Conservation (phyloP, 1,284 basidiomycete genomes). For the Entoloma clypeatum region DNA sequence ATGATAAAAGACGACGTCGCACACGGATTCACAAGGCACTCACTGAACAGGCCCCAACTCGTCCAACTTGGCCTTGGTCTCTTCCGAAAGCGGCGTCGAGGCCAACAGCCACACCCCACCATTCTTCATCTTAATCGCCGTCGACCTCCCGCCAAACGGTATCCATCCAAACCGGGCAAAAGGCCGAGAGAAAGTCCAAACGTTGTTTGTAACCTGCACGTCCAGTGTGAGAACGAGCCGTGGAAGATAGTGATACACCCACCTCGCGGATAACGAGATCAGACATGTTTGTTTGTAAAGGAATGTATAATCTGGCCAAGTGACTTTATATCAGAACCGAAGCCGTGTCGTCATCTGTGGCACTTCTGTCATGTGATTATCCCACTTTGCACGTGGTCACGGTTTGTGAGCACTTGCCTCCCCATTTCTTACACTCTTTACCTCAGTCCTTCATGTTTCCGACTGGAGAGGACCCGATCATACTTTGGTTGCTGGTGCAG, state of each 20-base stretch:
- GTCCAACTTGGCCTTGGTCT: conserved; percentile 69
- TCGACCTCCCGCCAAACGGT: conserved; percentile 79
- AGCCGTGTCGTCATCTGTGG: too few relatives aligned
- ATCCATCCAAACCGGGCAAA: conserved; percentile 67
- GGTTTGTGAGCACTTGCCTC: too few relatives aligned
- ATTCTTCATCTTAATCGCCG: conserved; percentile 71
- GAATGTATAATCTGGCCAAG: too few relatives aligned
- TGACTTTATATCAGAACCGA: too few relatives aligned
- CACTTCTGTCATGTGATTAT: neutral
- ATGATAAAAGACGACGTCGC: neutral
- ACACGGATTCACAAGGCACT: conserved; percentile 17
- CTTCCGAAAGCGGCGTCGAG: conserved; percentile 74
- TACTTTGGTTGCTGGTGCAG: too few relatives aligned
- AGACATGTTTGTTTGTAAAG: conserved; percentile 20
- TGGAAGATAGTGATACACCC: conserved; percentile 4
- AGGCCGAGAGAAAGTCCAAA: conserved; percentile 79
- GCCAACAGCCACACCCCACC: conserved; percentile 84
- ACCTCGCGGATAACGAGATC: conserved; percentile 45
- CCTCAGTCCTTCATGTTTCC: too few relatives aligned
- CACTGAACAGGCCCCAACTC: conserved; percentile 77
- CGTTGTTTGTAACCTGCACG: conserved; percentile 50
- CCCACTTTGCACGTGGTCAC: too few relatives aligned
- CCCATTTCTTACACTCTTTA: too few relatives aligned
- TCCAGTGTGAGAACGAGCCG: neutral
- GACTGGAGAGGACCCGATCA: too few relatives aligned